These are phyloP conservation scores for Citrus medica DNA, from an alignment of 345 rosid genomes.

Conservation along the genomic window DNA sequence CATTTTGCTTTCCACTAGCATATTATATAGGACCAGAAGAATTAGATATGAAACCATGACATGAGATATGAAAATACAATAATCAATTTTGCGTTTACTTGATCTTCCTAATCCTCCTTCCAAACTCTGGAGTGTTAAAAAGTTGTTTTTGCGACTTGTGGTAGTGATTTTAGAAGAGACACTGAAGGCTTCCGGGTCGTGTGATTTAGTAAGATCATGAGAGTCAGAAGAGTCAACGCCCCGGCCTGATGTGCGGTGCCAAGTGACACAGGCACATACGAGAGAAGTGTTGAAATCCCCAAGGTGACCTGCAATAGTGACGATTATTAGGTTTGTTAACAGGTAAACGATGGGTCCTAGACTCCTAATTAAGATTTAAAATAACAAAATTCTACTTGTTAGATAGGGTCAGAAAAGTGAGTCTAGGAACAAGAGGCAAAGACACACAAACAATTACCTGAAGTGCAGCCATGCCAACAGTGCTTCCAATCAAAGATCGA, in stretches of 20 bases:
- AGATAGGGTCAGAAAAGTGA: neutral
- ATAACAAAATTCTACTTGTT: neutral
- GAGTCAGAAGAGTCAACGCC: slow-evolving; percentile 73
- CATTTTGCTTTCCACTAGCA: neutral
- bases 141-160: slow-evolving; percentile 51
- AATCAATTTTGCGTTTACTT: neutral
- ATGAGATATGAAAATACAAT: neutral
- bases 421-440: neutral
- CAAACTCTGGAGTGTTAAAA: neutral
- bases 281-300: slow-evolving; percentile 81
- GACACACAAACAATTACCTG: slow-evolving; percentile 47
- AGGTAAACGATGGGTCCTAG: neutral
- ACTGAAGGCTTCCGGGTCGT: slow-evolving; percentile 71
- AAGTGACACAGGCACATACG: slow-evolving; percentile 80
- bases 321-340: neutral
- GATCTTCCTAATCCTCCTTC: neutral
- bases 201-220: slow-evolving; percentile 78
- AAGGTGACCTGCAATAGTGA: slow-evolving; percentile 54
- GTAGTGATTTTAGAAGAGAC: slow-evolving; percentile 74
- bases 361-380: neutral
- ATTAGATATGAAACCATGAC: neutral
- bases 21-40: neutral
- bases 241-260: slow-evolving; percentile 90
- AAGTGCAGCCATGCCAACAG: slow-evolving; percentile 74
- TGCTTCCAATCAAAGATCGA: slow-evolving; percentile 64